phyloP scores from a whole-genome alignment of 139 green algal genomes.

The Spirogloea muscicola region DNA sequence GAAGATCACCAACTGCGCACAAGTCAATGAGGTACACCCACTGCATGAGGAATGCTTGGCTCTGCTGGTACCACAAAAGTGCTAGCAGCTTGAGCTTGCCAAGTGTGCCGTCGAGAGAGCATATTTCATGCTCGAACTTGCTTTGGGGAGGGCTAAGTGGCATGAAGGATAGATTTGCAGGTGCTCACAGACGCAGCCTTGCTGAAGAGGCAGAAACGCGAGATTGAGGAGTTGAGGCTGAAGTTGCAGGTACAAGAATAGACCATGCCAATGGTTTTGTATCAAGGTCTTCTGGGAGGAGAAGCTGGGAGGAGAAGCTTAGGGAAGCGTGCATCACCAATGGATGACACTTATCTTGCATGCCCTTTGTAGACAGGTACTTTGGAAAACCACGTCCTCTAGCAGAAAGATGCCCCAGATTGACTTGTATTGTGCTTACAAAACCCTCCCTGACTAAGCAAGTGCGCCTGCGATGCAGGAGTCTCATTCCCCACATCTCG shows the following conservation, averaged over 20 bases:
- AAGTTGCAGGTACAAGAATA: constrained; percentile 45
- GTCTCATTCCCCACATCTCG: constrained; percentile 24
- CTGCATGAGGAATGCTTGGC: background rate
- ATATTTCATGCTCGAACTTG: too few species aligned
- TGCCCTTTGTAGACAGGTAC: too few species aligned
- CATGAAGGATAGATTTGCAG: constrained; percentile 31
- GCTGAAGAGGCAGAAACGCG: constrained; percentile 85
- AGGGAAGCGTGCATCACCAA: too few species aligned
- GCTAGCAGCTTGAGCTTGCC: background rate
- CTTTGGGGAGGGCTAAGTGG: too few species aligned
- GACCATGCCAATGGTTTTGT: constrained; percentile 5
- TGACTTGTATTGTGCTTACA: background rate
- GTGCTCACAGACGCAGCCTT: constrained; percentile 56
- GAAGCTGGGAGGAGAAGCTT: too few species aligned
- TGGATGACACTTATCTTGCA: too few species aligned
- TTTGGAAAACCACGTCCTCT: too few species aligned
- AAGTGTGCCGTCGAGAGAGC: too few species aligned
- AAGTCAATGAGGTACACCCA: constrained; percentile 51
- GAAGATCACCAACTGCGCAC: constrained; percentile 77
- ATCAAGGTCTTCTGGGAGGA: too few species aligned
- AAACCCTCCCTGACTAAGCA: background rate
- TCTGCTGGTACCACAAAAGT: background rate
- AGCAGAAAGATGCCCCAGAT: too few species aligned
- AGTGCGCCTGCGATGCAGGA: background rate
- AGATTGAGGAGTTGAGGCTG: constrained; percentile 67